Conservation (phyloP, 1,139 yeast genomes). For the Geotrichum candidum region DNA sequence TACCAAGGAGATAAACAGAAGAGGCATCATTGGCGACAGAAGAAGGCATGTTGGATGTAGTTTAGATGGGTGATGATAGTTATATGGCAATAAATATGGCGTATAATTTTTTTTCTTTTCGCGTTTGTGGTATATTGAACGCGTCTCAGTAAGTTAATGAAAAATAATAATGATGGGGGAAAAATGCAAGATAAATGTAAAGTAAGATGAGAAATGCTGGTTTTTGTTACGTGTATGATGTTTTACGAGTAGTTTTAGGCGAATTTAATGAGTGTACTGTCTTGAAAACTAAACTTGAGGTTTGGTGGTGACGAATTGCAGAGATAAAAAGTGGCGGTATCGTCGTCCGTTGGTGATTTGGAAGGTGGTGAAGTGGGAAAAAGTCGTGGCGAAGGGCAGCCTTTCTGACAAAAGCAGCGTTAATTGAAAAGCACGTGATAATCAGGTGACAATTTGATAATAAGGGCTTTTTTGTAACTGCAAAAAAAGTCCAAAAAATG, state of each 20-base stretch:
- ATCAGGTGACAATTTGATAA: neutral
- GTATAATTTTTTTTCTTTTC: neutral
- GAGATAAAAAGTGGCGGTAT: neutral
- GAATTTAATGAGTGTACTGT: neutral
- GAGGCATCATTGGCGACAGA: slow-evolving; percentile 15
- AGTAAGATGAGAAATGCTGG: neutral
- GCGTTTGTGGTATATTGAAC: neutral
- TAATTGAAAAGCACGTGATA: neutral
- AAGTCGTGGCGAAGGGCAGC: neutral
- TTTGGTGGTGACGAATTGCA: neutral
- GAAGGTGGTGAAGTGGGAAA: neutral
- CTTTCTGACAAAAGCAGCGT: neutral
- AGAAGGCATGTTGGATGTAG: slow-evolving; percentile 14
- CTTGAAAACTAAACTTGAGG: neutral
- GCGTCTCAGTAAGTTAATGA: neutral
- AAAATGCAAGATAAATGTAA: neutral
- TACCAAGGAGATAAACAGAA: slow-evolving; percentile 15
- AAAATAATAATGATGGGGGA: neutral
- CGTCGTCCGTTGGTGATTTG: neutral
- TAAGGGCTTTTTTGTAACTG: neutral
- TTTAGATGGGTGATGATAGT: neutral
- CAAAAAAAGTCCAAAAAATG: neutral
- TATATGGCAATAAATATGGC: neutral
- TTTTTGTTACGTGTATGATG: neutral
- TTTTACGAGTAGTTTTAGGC: neutral